Base-by-base conservation (phyloP, 345 rosid genomes). In the Noccaea caerulescens region DNA sequence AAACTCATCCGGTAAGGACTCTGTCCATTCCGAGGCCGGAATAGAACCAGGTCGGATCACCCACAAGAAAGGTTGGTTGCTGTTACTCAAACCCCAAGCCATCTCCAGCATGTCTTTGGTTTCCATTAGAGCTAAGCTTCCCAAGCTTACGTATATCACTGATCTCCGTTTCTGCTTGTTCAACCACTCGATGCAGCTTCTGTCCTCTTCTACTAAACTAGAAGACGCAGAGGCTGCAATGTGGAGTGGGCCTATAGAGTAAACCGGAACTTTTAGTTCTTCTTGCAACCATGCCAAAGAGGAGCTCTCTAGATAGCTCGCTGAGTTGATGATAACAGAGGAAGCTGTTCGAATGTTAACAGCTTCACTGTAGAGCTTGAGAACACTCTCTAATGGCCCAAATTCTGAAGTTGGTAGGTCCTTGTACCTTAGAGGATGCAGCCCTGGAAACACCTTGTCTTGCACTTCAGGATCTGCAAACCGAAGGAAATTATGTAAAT, bases 61-160 rank as follows among this genome's bases (percentile, higher is more conserved):
- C 87, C 87, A 84, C 41, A 84, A 62, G 72, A 84, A 84, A 25
- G 81, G 75, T 43, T 82, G 84, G 38, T 81, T 66, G 58, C 84
- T 72, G 20, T 78, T 59, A 6, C 78, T 76, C n/a, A 84, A 32
- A 1, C 81, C 85, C 76, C 80, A 38, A 12, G 80, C 81, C 79
- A 80, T 77, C 43, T 77, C 77, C 68, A 53, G 43, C 72, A 49
- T 3, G 11, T 77, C 80, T 43, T 67, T 61, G 39, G 64, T 61
- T 59, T 60, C 42, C 49, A 68, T 68, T 23, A 80, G 54, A 66
- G 69, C 77, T 18, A 82, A 43, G 63, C 86, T 87, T 30, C 97
- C 97, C 38, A 92, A 80, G 72, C 91, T 79, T 43, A 92, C 76
- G 72, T 88, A 90, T 0, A 73, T 78, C 11, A 88, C 89, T 0